Evolutionary conservation across 257 asterid genomes (phyloP).

Genomic region (Striga asiatica): DNA sequence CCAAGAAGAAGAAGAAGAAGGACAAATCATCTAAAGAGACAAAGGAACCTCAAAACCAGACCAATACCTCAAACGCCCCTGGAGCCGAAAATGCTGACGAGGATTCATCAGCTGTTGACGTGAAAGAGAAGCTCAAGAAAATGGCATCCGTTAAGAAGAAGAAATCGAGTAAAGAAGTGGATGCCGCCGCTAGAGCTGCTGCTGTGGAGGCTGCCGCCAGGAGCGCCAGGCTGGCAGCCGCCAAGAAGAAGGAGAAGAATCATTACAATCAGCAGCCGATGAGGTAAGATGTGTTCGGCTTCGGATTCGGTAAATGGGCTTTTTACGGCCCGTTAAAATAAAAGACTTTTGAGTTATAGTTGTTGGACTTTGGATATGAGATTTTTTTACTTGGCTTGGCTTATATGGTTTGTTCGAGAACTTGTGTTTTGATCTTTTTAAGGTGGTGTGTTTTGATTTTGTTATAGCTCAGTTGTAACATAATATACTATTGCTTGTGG

Average conservation of each 20-base stretch:
- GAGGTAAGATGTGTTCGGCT: constrained; percentile 37
- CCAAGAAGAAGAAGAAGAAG: constrained; percentile 91
- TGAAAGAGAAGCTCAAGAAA: constrained; percentile 72
- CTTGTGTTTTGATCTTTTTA: too few species aligned
- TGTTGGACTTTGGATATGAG: too few species aligned
- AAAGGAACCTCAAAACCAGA: constrained; percentile 49
- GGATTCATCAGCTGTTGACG: constrained; percentile 43
- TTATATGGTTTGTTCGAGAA: too few species aligned
- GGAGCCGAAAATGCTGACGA: constrained; percentile 37
- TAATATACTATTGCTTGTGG: too few species aligned
- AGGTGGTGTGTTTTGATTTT: too few species aligned
- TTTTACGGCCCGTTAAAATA: too few species aligned
- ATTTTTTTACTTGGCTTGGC: too few species aligned
- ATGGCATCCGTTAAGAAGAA: constrained; percentile 69
- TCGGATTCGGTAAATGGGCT: too few species aligned
- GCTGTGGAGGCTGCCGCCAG: constrained; percentile 94
- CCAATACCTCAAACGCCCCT: constrained; percentile 28
- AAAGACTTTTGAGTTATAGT: too few species aligned
- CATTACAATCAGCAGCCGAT: constrained; percentile 91
- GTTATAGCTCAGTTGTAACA: too few species aligned
- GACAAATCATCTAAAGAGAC: constrained; percentile 60
- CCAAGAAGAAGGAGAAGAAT: constrained; percentile 93
- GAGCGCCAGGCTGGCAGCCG: constrained; percentile 75
- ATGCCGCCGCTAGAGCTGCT: constrained; percentile 75
- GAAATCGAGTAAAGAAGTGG: constrained; percentile 82